Conservation (phyloP, 805 yeast genomes). For the Zygosaccharomyces bailii region DNA sequence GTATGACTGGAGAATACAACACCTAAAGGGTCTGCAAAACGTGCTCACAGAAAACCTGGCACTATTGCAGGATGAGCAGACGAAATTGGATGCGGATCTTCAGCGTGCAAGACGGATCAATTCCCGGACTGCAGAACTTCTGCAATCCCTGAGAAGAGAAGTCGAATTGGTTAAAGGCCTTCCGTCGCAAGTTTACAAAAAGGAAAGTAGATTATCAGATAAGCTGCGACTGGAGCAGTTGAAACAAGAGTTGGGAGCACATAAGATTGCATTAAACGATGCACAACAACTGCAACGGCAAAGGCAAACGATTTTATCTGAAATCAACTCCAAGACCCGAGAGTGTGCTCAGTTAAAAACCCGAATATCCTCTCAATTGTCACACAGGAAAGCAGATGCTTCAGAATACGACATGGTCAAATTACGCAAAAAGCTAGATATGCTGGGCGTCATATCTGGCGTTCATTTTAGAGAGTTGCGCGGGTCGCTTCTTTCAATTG, state of each 20-base stretch:
- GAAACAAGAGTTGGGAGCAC: slow-evolving; percentile 16
- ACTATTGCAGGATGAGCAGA: slow-evolving; percentile 26
- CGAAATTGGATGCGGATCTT: slow-evolving; percentile 18
- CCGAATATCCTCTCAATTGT: slow-evolving; percentile 12
- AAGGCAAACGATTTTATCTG: slow-evolving; percentile 2
- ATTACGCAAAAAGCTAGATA: slow-evolving; percentile 11
- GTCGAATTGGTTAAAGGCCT: slow-evolving; percentile 20
- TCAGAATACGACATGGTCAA: slow-evolving; percentile 15
- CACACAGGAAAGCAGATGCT: slow-evolving; percentile 1
- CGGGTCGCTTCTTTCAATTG: slow-evolving; percentile 11
- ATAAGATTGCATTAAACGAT: slow-evolving; percentile 14
- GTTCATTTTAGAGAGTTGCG: slow-evolving; percentile 14
- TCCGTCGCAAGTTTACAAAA: slow-evolving; percentile 11
- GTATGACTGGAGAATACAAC: slow-evolving; percentile 60
- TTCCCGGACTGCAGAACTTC: slow-evolving; percentile 15
- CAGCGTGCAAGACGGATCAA: slow-evolving; percentile 14
- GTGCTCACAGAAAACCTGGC: slow-evolving; percentile 30
- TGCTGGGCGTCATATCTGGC: slow-evolving; percentile 19
- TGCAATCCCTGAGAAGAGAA: slow-evolving; percentile 22
- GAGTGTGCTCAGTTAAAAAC: slow-evolving; percentile 10
- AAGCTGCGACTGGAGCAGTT: slow-evolving; percentile 20
- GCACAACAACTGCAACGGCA: slow-evolving; percentile 9
- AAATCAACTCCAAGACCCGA: slow-evolving; percentile 5
- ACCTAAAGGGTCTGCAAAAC: slow-evolving; percentile 44
- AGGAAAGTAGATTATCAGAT: slow-evolving; percentile 14